These are phyloP conservation scores for Gelatoporia subvermispora DNA, from an alignment of 768 basidiomycete genomes.

Conservation along the genomic window DNA sequence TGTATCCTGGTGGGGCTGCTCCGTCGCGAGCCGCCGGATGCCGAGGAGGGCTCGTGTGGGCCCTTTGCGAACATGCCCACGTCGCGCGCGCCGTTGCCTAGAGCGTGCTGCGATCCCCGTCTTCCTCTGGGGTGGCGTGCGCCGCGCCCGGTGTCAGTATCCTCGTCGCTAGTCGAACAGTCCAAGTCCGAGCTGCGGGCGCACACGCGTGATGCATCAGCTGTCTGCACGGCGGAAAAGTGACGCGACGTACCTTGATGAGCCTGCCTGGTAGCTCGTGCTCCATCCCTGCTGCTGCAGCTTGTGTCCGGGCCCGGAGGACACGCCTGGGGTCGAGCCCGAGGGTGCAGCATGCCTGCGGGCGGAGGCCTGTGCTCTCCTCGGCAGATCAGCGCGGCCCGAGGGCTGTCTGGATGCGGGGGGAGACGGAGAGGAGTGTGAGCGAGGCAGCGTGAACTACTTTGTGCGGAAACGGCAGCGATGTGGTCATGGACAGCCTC, in stretches of 20 bases:
- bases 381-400: constrained; percentile 46
- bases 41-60: constrained; percentile 6
- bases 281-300: constrained; percentile 59
- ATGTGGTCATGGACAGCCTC: neutral
- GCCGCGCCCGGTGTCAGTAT: constrained; percentile 20
- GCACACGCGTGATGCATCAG: neutral
- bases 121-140: constrained; percentile 16
- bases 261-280: constrained; percentile 84
- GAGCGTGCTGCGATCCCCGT: constrained; percentile 10
- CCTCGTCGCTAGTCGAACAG: constrained; percentile 14
- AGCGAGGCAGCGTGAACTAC: constrained; percentile 65
- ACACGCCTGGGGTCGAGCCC: constrained; percentile 13
- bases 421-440: constrained; percentile 73
- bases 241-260: constrained; percentile 57
- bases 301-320: constrained; percentile 20
- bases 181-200: constrained; percentile 18
- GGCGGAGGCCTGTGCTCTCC: constrained; percentile 32
- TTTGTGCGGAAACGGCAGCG: neutral
- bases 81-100: constrained; percentile 6
- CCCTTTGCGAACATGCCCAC: constrained; percentile 1
- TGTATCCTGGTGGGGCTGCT: constrained; percentile 26
- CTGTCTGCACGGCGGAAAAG: neutral
- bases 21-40: constrained; percentile 37
- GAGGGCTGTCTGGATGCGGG: constrained; percentile 50
- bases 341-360: constrained; percentile 30